Evolutionary conservation across 441 rosid genomes (phyloP).

Genomic region (Euphorbia schlechtendalii): DNA sequence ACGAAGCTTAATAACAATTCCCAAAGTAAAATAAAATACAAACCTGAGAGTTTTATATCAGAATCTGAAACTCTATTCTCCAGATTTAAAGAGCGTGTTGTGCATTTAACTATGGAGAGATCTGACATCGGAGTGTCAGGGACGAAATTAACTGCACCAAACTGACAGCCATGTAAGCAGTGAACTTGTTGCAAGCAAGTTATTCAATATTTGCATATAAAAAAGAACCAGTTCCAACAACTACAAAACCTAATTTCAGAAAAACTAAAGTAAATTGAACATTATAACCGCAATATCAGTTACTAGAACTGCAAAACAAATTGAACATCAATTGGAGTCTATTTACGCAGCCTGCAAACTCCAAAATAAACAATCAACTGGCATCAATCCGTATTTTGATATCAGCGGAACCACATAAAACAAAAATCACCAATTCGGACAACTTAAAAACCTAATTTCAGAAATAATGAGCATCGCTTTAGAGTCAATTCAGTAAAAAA

Average conservation of each 20-base stretch:
- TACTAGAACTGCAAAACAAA: too few relatives aligned
- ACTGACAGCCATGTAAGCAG: neutral
- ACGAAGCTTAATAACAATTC: neutral
- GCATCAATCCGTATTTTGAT: neutral
- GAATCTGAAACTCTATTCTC: slow-evolving; percentile 29
- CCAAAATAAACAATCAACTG: too few relatives aligned
- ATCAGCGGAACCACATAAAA: neutral
- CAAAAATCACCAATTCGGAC: neutral
- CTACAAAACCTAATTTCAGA: slow-evolving; percentile 1
- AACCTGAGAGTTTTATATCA: slow-evolving; percentile 8
- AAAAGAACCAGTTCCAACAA: neutral
- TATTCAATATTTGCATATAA: neutral
- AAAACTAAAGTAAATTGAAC: neutral
- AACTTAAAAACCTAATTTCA: slow-evolving; percentile 7
- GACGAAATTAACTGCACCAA: neutral
- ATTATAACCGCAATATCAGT: too few relatives aligned
- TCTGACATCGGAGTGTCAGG: slow-evolving; percentile 75
- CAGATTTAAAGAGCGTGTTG: slow-evolving; percentile 19
- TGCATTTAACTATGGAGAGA: slow-evolving; percentile 39
- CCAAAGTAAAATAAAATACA: neutral
- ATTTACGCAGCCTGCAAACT: too few relatives aligned
- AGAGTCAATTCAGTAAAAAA: neutral
- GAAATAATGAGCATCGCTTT: neutral
- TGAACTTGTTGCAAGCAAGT: slow-evolving; percentile 1
- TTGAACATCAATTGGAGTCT: neutral